Base-by-base conservation (phyloP, 1,284 basidiomycete genomes). In the Anthracocystis walkeri region DNA sequence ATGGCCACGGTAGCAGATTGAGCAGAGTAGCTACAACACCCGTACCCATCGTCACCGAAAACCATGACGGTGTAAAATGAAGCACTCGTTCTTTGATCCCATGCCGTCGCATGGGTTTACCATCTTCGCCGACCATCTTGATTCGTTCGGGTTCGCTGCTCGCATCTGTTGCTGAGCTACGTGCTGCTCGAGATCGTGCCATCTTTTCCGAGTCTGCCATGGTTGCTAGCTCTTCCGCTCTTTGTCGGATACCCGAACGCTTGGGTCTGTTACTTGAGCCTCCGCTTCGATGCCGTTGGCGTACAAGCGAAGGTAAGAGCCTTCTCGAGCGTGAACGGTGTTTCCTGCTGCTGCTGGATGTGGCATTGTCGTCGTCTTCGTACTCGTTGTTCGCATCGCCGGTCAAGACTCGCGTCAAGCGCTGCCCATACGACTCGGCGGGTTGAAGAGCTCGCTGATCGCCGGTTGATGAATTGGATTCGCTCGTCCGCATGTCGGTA, bases 1-100 rank as follows among this genome's bases (percentile, higher is more conserved):
- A 65, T 11, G 63, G 54, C 73, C 73, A 80, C 0, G 77, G 76
- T 4, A 82, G 55, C 1, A 80, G 66, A 14, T 72, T 70, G 45
- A 81, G 63, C 16, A 81, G 46, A 1, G 75, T 79, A 2, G 75
- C 64, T 20, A 77, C 58, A 4, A 78, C 78, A 25, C 80, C 80
- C 3, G 80, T 81, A 10, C 80, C 78, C 77, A 79, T 79, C 4
- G 66, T 74, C 23, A 81, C 79, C 12, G 61, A 61, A 54, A 81
- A 81, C 79, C 79, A 81, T 6, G 76, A 78, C 4, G 79, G 77
- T 1, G 78, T 79, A 42, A 80, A 75, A 48, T 79, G 77, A 4
- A 79, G 66, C 20, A 79, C 67, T 4, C 77, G 64, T 23, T 77
- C 70, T 27, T 60, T 62, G 61, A 79, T 63, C 7, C 75, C 75